Evolutionary conservation across 1,139 yeast genomes (phyloP).

Genomic region (Petasospora fabianii): DNA sequence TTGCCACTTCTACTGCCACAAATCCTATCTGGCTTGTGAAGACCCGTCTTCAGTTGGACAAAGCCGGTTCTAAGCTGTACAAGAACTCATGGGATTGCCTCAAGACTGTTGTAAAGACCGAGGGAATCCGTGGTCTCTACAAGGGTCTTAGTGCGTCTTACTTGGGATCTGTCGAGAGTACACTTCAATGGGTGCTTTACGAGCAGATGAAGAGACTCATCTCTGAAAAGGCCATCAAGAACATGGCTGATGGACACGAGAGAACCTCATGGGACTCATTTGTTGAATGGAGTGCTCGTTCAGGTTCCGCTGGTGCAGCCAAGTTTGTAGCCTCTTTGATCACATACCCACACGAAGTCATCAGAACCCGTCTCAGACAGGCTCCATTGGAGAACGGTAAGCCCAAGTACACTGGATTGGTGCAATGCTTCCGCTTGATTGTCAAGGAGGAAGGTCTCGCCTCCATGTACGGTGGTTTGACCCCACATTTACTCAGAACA

Average conservation of each 20-base stretch:
- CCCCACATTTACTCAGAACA: slow-evolving; percentile 93
- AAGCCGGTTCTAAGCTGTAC: slow-evolving; percentile 52
- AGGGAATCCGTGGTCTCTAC: slow-evolving; percentile 79
- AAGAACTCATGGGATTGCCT: slow-evolving; percentile 86
- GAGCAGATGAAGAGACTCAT: slow-evolving; percentile 88
- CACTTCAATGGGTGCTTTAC: slow-evolving; percentile 94
- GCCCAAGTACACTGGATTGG: slow-evolving; percentile 83
- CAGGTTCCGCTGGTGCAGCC: slow-evolving; percentile 98
- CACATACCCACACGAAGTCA: slow-evolving; percentile 97
- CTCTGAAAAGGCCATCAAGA: slow-evolving; percentile 48
- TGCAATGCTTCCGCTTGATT: slow-evolving; percentile 81
- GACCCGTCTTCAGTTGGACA: slow-evolving; percentile 90
- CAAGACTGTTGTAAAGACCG: slow-evolving; percentile 61
- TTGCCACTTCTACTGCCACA: slow-evolving; percentile 95
- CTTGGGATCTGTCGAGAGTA: slow-evolving; percentile 88
- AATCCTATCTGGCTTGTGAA: slow-evolving; percentile 99
- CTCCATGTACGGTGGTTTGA: slow-evolving; percentile 95
- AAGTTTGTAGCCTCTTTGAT: slow-evolving; percentile 87
- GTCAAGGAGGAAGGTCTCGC: slow-evolving; percentile 87
- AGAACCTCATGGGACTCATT: slow-evolving; percentile 63
- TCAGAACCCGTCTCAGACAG: slow-evolving; percentile 92
- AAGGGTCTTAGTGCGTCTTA: slow-evolving; percentile 92
- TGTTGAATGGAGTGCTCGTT: slow-evolving; percentile 90
- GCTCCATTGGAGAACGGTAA: slow-evolving; percentile 81
- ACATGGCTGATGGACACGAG: slow-evolving; percentile 41